Evolutionary conservation across 2,329 filamentous ascomycete species (phyloP).

Genomic region (Catunica adiposa): DNA sequence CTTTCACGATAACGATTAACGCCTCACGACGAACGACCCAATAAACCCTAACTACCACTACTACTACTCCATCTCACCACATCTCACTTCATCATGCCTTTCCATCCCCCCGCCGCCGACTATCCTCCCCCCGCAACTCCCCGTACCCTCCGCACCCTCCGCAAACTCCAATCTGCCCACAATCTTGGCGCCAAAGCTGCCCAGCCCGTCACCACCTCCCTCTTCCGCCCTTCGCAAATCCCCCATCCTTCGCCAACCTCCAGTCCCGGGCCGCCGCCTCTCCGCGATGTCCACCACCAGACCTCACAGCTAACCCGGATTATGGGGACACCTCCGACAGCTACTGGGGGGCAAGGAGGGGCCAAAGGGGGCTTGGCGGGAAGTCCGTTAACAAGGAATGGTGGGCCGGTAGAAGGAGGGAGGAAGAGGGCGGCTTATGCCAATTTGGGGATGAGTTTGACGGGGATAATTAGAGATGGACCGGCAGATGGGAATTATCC

Average conservation of each 20-base stretch:
- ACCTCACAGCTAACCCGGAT: slow-evolving; percentile 9
- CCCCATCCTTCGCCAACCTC: slow-evolving; percentile 13
- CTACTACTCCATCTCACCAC: no score
- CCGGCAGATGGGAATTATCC: slow-evolving; percentile 54
- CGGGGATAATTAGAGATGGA: slow-evolving; percentile 64
- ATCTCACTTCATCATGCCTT: background rate
- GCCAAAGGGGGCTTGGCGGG: background rate
- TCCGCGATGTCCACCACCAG: slow-evolving; percentile 7
- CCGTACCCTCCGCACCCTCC: slow-evolving; percentile 48
- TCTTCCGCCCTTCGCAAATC: slow-evolving; percentile 15
- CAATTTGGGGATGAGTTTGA: slow-evolving; percentile 46
- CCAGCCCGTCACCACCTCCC: slow-evolving; percentile 20
- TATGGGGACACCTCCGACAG: background rate
- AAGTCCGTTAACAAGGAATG: slow-evolving; percentile 19
- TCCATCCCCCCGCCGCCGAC: slow-evolving; percentile 21
- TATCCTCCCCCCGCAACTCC: slow-evolving; percentile 43
- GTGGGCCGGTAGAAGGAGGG: slow-evolving; percentile 22
- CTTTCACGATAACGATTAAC: no score
- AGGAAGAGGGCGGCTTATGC: slow-evolving; percentile 27
- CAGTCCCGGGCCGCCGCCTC: slow-evolving; percentile 1
- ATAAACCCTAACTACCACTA: no score
- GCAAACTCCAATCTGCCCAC: slow-evolving; percentile 63
- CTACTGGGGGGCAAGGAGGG: background rate
- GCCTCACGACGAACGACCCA: no score
- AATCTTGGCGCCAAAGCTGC: slow-evolving; percentile 41